Base-by-base conservation (phyloP, 2,329 filamentous ascomycete species). In the Hortaea werneckii region DNA sequence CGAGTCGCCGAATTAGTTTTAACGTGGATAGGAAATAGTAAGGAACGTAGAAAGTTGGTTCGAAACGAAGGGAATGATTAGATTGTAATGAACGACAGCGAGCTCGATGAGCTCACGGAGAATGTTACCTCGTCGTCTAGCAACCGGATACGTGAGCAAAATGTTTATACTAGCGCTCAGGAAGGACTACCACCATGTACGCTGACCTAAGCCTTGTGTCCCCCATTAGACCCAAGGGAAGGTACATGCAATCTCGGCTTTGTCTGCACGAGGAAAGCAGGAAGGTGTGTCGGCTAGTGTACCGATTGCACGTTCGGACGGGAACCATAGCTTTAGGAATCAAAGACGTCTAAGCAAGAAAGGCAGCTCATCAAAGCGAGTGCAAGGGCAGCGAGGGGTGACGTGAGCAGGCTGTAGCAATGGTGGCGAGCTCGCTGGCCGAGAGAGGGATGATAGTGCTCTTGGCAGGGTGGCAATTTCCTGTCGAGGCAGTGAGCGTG, bases 21-120 rank as follows among this genome's bases (percentile, higher is more conserved):
- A 4, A 20, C 4, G 20, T 20, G 20, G 49, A 45, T 49, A 49
- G 53, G 50, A 50, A 54, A 53, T 51, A 49, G 47, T 50, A 67
- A 68, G 58, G 67, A 70, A 65, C 62, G 64, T 67, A 59, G 54
- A 63, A 60, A 63, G 63, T 62, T 65, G 62, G 64, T 58, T 41
- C 43, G 62, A n/a, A n/a, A 35, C 8, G 32, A 35, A 70, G 67
- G 61, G 66, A 70, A 66, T 67, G 67, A 68, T 65, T 67, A 55
- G 50, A 54, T 64, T 63, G 58, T 54, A 45, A 48, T 38, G 35
- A 42, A 40, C 30, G 46, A 48, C 42, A 28, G 35, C 9, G 42
- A 40, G 40, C 12, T 11, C 30, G 32, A 41, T 34, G 44, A 42
- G 42, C 42, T 42, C 43, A 43, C 29, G 29, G 34, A 50, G 37